Base-by-base conservation (phyloP, 345 rosid genomes). In the Barbarea vulgaris region DNA sequence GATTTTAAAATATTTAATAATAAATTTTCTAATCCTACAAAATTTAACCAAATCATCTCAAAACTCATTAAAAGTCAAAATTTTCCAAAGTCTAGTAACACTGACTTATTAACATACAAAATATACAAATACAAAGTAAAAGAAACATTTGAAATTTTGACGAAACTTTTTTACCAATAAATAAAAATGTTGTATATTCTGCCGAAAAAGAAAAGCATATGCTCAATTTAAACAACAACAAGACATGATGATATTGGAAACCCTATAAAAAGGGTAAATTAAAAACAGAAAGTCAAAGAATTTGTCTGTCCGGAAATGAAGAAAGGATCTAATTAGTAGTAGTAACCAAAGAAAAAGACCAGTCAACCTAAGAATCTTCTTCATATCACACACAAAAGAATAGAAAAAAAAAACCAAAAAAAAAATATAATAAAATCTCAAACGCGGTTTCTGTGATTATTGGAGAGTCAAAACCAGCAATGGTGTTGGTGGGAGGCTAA, bases 401-500 rank as follows among this genome's bases (percentile, higher is more conserved):
- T 7, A 68, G 3, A 10, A 67, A 24, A 24, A 53, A 11, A 17
- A 64, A 15, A 9, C 28, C 14, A 2, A 24, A 10, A 15, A 24
- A 48, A 51, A 19, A 6, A n/a, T n/a, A n/a, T 1, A 25, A 28
- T 1, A 31, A 58, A 64, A 65, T 39, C 67, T 36, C 9, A 71
- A 65, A 77, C 81, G 81, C 81, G 81, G 81, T 77, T 77, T 77
- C 81, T 71, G 6, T 72, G 77, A 65, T 65, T 57, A 58, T 77
- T 77, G 68, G n/a, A 56, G 53, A 77, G 81, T 77, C 77, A 77
- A 77, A 72, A 59, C 81, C 64, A 66, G 76, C n/a, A 67, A 78
- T 78, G 77, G 77, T 77, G 80, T 77, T 66, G 73, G 64, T 71
- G 37, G 6, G 73, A 78, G 8, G 17, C 73, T 77, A 59, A 74